Percentiles rank a stretch among this genome's conserved stretches.
Conservation (phyloP, 192 early-diverging fungal species). For the Linnemannia schmuckeri region DNA sequence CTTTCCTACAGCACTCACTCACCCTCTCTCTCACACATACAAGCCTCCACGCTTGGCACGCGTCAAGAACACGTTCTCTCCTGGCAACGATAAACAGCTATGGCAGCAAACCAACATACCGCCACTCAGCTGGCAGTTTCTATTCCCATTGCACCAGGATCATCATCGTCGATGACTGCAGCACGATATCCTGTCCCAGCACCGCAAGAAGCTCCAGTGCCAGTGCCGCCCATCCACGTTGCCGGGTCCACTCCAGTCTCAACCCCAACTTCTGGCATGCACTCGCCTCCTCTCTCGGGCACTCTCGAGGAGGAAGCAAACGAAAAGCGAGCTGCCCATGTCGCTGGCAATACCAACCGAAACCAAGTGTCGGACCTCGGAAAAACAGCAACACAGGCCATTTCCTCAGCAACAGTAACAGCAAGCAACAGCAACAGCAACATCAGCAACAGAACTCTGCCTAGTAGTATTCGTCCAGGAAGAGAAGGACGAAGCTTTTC, state of each 20-base stretch:
- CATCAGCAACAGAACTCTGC: background rate
- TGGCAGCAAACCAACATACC: constrained; percentile 19
- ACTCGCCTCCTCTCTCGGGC: constrained; percentile 42
- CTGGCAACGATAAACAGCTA: background rate
- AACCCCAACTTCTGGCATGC: constrained; percentile 43
- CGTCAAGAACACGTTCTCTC: background rate
- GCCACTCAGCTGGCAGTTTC: constrained; percentile 14
- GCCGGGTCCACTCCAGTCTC: constrained; percentile 9
- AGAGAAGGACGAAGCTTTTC: background rate
- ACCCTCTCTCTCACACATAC: background rate
- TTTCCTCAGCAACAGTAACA: background rate
- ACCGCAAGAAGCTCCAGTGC: background rate
- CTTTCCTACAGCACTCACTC: background rate
- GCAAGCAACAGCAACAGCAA: background rate
- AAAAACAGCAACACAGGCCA: background rate
- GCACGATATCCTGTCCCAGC: background rate
- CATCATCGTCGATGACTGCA: background rate
- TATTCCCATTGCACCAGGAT: constrained; percentile 11
- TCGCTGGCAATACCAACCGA: background rate
- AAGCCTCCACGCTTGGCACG: background rate
- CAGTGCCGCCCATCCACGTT: background rate
- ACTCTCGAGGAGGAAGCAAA: constrained; percentile 21
- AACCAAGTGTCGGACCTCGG: background rate
- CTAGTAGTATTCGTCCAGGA: background rate
- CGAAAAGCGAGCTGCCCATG: constrained; percentile 11